Evolutionary conservation across 2,329 filamentous ascomycete genomes (phyloP), one percentile per base, ranked within the genome.

Genomic region (Phoma sp.): DNA sequence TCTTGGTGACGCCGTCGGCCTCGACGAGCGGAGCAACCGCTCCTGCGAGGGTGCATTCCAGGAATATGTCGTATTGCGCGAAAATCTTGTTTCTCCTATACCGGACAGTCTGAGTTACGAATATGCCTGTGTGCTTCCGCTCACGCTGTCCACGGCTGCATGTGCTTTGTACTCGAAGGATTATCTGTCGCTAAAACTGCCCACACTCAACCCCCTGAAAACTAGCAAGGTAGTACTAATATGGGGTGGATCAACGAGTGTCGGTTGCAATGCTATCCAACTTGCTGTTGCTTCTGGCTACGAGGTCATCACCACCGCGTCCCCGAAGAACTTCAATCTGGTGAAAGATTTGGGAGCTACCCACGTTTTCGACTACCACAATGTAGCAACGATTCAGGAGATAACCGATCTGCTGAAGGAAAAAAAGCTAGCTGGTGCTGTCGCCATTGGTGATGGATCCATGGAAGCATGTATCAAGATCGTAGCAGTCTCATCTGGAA

Each of bases 31-130:
- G 3, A 54, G 40, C 12, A 46, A 53, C 9, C 19, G 51, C 13
- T 36, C 57, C n/a, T 6, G 73, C 70, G 76, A 81, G 55, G 83
- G 83, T 3, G 72, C 76, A 9, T 85, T 85, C 65, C 81, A 78
- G 9, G 76, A 84, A 55, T 83, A 83, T 58, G 74, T 79, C 24
- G 72, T 81, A 3, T 77, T 74, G 6, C 82, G 81, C 60, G 81
- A 76, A 2, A 77, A 80, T 43, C 40, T 82, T 0, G 69, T 74
- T 40, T 73, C 80, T 38, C 75, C 74, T 24, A 76, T 84, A 10
- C 82, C 82, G 4, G 76, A 81, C n/a, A 63, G 63, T 35, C 41
- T 84, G 53, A 76, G 70, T 39, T 79, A 78, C 58, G 77, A 81
- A 58, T 76, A 80, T 27, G 82, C 80, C 1, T 74, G 77, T 1